phyloP scores from a whole-genome alignment of 169 alveolate genomes.

The Plasmodium sp. region DNA sequence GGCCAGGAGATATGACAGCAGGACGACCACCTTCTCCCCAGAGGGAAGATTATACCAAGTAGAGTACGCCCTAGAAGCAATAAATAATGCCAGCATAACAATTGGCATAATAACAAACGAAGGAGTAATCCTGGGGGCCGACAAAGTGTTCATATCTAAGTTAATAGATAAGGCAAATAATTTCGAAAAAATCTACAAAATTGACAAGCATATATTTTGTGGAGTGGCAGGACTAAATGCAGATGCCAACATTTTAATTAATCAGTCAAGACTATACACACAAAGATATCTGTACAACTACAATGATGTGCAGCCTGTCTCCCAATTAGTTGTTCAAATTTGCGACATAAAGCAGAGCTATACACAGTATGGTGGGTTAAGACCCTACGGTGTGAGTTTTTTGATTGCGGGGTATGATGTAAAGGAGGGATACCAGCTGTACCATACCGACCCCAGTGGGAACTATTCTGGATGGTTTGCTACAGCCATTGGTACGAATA shows the following conservation, averaged over 20 bases:
- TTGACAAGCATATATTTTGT: slow-evolving; percentile 95
- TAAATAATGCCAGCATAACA: slow-evolving; percentile 98
- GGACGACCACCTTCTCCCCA: slow-evolving; percentile 99
- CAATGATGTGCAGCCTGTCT: slow-evolving; percentile 96
- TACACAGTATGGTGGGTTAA: slow-evolving; percentile 99
- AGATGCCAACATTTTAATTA: slow-evolving; percentile 97
- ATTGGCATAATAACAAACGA: slow-evolving; percentile 97
- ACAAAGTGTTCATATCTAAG: slow-evolving; percentile 94
- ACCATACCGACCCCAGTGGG: slow-evolving; percentile 99
- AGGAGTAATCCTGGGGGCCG: slow-evolving; percentile 98
- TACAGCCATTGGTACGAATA: slow-evolving; percentile 97
- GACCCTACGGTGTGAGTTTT: slow-evolving; percentile 99
- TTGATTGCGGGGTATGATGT: slow-evolving; percentile 98
- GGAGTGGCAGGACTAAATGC: slow-evolving; percentile 99
- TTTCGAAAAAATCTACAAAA: slow-evolving; percentile 95
- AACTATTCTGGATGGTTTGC: slow-evolving; percentile 99
- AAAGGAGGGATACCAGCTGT: slow-evolving; percentile 96
- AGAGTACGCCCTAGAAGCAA: slow-evolving; percentile 99
- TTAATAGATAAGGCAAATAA: slow-evolving; percentile 95
- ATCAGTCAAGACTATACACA: slow-evolving; percentile 95
- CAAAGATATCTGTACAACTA: slow-evolving; percentile 95
- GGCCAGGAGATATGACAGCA: slow-evolving; percentile 98
- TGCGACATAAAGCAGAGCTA: slow-evolving; percentile 98
- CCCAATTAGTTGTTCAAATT: slow-evolving; percentile 95
- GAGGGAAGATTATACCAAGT: slow-evolving; percentile 99